A percentile compares a stretch with the other conserved stretches of the same genome.
These are phyloP conservation scores for Stevia rebaudiana DNA, from an alignment of 140 eudicot genomes.

Conservation along the genomic window DNA sequence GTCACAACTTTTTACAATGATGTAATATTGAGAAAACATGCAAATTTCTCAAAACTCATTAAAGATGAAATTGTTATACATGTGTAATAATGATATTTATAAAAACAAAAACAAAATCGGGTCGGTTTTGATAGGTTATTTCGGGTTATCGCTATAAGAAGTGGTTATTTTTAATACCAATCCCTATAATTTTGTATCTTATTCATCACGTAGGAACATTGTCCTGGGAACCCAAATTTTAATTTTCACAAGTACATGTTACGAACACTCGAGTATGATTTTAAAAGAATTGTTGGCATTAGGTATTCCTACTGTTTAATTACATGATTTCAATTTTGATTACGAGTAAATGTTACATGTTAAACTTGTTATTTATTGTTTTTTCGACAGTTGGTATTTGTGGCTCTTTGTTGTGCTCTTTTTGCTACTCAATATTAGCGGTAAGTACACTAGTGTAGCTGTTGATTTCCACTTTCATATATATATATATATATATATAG, in stretches of 20 bases:
- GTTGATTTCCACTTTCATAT: background rate
- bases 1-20: too few species aligned
- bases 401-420: slow-evolving; percentile 90
- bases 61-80: too few species aligned
- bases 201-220: slow-evolving; percentile 40
- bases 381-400: slow-evolving; percentile 71
- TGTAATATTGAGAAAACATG: too few species aligned
- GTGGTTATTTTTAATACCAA: too few species aligned
- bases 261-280: slow-evolving; percentile 68
- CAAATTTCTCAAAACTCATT: too few species aligned
- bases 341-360: background rate
- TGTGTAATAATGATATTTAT: too few species aligned
- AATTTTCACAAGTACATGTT: slow-evolving; percentile 69
- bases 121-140: too few species aligned
- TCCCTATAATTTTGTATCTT: too few species aligned
- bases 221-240: slow-evolving; percentile 34
- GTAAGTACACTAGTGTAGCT: slow-evolving; percentile 27
- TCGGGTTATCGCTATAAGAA: too few species aligned
- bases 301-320: slow-evolving; percentile 38
- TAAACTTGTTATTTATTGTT: background rate
- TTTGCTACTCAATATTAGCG: slow-evolving; percentile 70
- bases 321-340: background rate
- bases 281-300: slow-evolving; percentile 75
- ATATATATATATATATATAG: too few species aligned
- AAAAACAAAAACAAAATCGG: too few species aligned